These are phyloP conservation scores for Leucoagaricus sp. DNA, from an alignment of 1,284 basidiomycete genomes.

Conservation along the genomic window DNA sequence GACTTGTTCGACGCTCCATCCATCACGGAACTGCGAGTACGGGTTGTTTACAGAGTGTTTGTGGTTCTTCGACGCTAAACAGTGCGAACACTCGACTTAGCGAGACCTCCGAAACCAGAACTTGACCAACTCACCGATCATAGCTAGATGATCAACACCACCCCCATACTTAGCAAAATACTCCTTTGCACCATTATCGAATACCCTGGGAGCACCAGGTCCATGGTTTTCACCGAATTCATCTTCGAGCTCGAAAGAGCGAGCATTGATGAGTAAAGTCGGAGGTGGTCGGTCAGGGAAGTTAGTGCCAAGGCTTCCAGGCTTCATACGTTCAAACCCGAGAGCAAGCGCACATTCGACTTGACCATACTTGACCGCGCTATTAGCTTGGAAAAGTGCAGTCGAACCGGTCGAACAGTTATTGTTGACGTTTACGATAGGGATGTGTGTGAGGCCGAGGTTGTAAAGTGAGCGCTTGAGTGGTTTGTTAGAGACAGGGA, in stretches of 20 bases:
- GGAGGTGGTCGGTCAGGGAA: constrained; percentile 74
- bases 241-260: constrained; percentile 54
- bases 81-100: background rate
- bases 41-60: constrained; percentile 82
- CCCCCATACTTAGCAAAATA: constrained; percentile 80
- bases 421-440: constrained; percentile 87
- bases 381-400: constrained; percentile 72
- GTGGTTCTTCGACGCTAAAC: constrained; percentile 82
- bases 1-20: constrained; percentile 74
- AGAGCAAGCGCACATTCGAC: constrained; percentile 81
- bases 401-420: constrained; percentile 81
- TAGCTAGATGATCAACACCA: constrained; percentile 67
- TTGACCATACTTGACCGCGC: constrained; percentile 67
- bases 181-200: constrained; percentile 78
- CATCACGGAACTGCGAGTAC: constrained; percentile 83
- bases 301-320: constrained; percentile 71
- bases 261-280: constrained; percentile 46
- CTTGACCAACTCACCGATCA: constrained; percentile 59
- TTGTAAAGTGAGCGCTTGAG: constrained; percentile 78
- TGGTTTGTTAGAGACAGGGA: background rate
- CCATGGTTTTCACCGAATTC: constrained; percentile 65
- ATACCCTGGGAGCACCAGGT: constrained; percentile 73
- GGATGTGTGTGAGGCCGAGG: constrained; percentile 83
- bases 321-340: constrained; percentile 87
- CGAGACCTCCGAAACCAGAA: background rate